A percentile compares a stretch with the other conserved stretches of the same genome.
Evolutionary conservation across 2,329 filamentous ascomycete species (phyloP).

Genomic region (Talaromyces marneffei): DNA sequence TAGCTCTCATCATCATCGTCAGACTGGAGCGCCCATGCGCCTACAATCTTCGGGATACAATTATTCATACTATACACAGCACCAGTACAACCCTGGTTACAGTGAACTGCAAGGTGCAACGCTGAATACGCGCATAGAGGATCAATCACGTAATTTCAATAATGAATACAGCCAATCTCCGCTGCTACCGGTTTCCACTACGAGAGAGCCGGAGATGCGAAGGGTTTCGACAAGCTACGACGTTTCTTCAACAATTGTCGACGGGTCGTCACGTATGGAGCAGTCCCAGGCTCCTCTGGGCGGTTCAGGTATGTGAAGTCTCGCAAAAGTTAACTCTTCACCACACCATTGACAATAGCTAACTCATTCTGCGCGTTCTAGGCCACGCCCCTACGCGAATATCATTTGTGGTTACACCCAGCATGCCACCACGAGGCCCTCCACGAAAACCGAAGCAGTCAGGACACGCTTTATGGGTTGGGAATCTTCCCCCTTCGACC

Average conservation of each 20-base stretch:
- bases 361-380: not conserved
- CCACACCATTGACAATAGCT: not conserved
- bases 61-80: slow-evolving; percentile 23
- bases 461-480: slow-evolving; percentile 92
- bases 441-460: slow-evolving; percentile 62
- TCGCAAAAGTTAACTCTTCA: not conserved
- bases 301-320: not conserved
- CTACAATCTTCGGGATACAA: slow-evolving; percentile 22
- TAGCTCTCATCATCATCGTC: slow-evolving; percentile 19
- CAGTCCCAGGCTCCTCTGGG: slow-evolving; percentile 12
- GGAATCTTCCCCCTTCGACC: slow-evolving; percentile 81
- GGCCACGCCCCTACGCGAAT: not conserved
- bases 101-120: slow-evolving; percentile 16
- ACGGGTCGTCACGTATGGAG: slow-evolving; percentile 30
- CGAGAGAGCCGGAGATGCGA: slow-evolving; percentile 16
- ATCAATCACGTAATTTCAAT: not conserved
- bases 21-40: slow-evolving; percentile 14
- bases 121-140: slow-evolving; percentile 6
- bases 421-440: slow-evolving; percentile 54
- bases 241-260: slow-evolving; percentile 33
- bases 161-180: slow-evolving; percentile 8
- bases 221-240: slow-evolving; percentile 23
- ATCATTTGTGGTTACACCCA: slow-evolving; percentile 20
- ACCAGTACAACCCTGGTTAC: slow-evolving; percentile 21
- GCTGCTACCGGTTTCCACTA: slow-evolving; percentile 27